Conservation (phyloP, 805 yeast species). For the Debaryomyces prosopidis region DNA sequence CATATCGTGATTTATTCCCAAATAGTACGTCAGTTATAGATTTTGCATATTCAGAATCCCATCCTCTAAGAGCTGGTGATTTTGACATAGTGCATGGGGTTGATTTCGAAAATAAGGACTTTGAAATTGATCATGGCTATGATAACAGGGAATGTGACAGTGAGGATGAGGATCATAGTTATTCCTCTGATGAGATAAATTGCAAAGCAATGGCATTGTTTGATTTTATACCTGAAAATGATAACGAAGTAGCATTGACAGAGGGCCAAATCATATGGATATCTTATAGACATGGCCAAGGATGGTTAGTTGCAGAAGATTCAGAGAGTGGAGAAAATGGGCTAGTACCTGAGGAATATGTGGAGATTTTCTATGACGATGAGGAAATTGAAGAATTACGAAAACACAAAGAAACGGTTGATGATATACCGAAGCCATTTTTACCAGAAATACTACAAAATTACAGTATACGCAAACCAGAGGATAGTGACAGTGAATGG, state of each 20-base stretch:
- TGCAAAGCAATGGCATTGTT: conserved; percentile 80
- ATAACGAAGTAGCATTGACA: conserved; percentile 75
- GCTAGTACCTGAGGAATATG: conserved; percentile 93
- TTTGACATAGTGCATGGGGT: conserved; percentile 12
- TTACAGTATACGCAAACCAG: conserved; percentile 17
- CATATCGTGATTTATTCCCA: conserved; percentile 13
- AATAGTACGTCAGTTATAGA: conserved; percentile 59
- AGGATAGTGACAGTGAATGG: conserved; percentile 20
- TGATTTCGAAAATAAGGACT: conserved; percentile 6
- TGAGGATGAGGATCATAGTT: conserved; percentile 7
- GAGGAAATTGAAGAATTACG: conserved; percentile 15
- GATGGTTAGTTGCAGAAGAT: conserved; percentile 95
- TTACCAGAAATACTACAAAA: conserved; percentile 36
- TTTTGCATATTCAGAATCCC: conserved; percentile 71
- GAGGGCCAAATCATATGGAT: conserved; percentile 88
- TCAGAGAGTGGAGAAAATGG: conserved; percentile 80
- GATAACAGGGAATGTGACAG: conserved; percentile 5
- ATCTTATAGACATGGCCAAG: conserved; percentile 92
- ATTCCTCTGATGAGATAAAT: conserved; percentile 37
- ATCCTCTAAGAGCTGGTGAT: conserved; percentile 71
- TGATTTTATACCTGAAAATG: conserved; percentile 91
- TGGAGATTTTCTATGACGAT: conserved; percentile 47
- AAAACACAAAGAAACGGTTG: conserved; percentile 15
- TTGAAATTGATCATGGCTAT: conserved; percentile 5
- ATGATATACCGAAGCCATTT: conserved; percentile 47